Evolutionary conservation across 2,329 filamentous ascomycete species (phyloP).

Genomic region (Byssothecium circinans): DNA sequence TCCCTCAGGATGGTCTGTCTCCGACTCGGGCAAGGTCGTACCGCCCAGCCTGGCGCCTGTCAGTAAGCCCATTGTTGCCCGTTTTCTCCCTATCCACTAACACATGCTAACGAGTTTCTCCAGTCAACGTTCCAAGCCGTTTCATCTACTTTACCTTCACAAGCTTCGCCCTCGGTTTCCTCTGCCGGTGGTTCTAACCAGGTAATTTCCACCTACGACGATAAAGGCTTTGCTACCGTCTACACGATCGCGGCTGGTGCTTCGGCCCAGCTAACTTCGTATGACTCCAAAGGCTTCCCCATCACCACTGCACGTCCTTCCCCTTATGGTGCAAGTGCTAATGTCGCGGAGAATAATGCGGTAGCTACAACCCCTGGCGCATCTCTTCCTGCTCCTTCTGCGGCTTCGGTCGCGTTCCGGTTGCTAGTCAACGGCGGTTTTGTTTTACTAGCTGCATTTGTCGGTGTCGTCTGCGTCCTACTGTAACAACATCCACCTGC

Average conservation of each 20-base stretch:
- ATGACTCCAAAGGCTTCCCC: conserved; percentile 51
- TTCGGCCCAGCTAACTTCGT: conserved; percentile 44
- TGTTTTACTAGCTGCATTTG: conserved; percentile 23
- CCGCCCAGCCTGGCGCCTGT: conserved; percentile 69
- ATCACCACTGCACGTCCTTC: conserved; percentile 33
- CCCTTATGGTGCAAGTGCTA: conserved; percentile 9
- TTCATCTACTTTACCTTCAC: conserved; percentile 57
- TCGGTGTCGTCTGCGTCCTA: conserved; percentile 20
- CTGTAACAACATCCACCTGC: conserved; percentile 16
- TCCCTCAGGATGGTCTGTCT: conserved; percentile 80
- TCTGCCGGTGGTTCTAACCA: conserved; percentile 38
- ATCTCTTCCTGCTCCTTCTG: conserved; percentile 13
- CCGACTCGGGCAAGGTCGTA: conserved; percentile 75
- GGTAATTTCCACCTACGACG: conserved; percentile 50
- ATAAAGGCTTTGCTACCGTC: conserved; percentile 54
- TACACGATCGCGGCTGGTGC: conserved; percentile 44
- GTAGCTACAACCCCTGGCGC: conserved; percentile 7
- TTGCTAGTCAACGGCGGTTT: conserved; percentile 12
- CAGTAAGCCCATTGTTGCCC: conserved; percentile 58
- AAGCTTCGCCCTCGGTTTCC: conserved; percentile 37
- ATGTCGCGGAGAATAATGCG: conserved; percentile 18
- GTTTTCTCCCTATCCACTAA: background rate
- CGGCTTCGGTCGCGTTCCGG: conserved; percentile 15
- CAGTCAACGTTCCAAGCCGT: conserved; percentile 55
- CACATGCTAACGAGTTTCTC: conserved; percentile 18